Percentiles rank a stretch among this genome's conserved stretches.
phyloP scores from a whole-genome alignment of 768 basidiomycete species.

The Suillus cothurnatus region DNA sequence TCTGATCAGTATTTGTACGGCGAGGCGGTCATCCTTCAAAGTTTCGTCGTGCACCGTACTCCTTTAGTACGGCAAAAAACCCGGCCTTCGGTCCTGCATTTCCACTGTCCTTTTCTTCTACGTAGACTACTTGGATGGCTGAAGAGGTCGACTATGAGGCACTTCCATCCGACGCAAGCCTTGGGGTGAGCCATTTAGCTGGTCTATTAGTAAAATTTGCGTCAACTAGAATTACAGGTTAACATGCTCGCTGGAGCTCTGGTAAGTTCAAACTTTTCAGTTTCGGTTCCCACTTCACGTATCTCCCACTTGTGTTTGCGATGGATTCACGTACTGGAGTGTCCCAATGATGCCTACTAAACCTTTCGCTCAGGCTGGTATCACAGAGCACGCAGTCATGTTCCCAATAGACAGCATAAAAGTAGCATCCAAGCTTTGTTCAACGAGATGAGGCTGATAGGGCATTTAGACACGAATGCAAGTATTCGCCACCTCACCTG shows the following conservation, averaged over 20 bases:
- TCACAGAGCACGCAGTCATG: constrained; percentile 99
- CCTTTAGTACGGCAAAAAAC: constrained; percentile 8
- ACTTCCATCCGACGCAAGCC: constrained; percentile 74
- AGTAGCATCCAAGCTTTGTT: constrained; percentile 43
- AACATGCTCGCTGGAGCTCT: constrained; percentile 98
- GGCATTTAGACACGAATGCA: constrained; percentile 92
- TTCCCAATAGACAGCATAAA: constrained; percentile 99
- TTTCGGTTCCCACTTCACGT: background rate
- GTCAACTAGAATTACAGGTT: constrained; percentile 51
- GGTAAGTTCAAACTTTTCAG: constrained; percentile 50
- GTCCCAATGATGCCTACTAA: constrained; percentile 17
- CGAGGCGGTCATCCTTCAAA: background rate
- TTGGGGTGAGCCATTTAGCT: constrained; percentile 50
- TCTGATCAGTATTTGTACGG: background rate
- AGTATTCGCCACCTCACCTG: constrained; percentile 85
- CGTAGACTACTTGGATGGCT: constrained; percentile 31
- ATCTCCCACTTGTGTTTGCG: background rate
- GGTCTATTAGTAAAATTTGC: constrained; percentile 16
- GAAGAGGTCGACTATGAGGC: constrained; percentile 65
- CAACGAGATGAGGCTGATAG: constrained; percentile 2
- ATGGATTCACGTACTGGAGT: background rate
- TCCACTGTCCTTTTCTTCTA: constrained; percentile 5
- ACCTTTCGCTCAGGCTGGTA: constrained; percentile 77
- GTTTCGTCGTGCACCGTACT: background rate
- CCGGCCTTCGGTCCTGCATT: constrained; percentile 11